These are phyloP conservation scores for Fusarium sp. DNA, from an alignment of 2,329 filamentous ascomycete species.

Conservation along the genomic window DNA sequence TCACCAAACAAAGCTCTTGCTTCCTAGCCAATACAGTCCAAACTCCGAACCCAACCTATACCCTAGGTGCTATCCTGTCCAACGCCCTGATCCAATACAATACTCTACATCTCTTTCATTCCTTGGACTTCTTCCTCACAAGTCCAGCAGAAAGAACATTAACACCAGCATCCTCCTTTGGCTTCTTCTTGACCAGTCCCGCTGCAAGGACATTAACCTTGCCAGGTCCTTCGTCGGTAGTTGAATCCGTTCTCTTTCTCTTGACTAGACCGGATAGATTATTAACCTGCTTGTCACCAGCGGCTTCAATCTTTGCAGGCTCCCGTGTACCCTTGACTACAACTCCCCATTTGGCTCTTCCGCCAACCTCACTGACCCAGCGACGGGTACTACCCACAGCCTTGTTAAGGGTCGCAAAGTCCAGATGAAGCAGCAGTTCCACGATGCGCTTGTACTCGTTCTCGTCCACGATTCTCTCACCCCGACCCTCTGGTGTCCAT, in stretches of 20 bases:
- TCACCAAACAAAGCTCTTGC: neutral
- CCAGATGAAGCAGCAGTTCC: conserved; percentile 78
- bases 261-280: conserved; percentile 63
- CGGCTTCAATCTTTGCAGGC: conserved; percentile 21
- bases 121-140: conserved; percentile 69
- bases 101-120: conserved; percentile 4
- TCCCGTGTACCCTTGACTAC: conserved; percentile 60
- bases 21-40: conserved; percentile 23
- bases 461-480: conserved; percentile 72
- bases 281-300: conserved; percentile 50
- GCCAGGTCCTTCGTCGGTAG: conserved; percentile 24
- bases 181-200: conserved; percentile 66
- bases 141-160: conserved; percentile 64
- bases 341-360: conserved; percentile 64
- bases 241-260: conserved; percentile 55
- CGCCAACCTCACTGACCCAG: conserved; percentile 77
- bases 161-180: conserved; percentile 54
- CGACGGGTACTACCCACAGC: conserved; percentile 73
- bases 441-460: conserved; percentile 74
- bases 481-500: conserved; percentile 73
- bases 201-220: conserved; percentile 61
- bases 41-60: conserved; percentile 29
- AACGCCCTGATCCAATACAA: conserved; percentile 17
- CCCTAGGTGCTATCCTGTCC: neutral
- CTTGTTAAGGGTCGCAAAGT: conserved; percentile 75